These are phyloP conservation scores for Epichloe baconii DNA, from an alignment of 2,329 filamentous ascomycete species.

Conservation along the genomic window DNA sequence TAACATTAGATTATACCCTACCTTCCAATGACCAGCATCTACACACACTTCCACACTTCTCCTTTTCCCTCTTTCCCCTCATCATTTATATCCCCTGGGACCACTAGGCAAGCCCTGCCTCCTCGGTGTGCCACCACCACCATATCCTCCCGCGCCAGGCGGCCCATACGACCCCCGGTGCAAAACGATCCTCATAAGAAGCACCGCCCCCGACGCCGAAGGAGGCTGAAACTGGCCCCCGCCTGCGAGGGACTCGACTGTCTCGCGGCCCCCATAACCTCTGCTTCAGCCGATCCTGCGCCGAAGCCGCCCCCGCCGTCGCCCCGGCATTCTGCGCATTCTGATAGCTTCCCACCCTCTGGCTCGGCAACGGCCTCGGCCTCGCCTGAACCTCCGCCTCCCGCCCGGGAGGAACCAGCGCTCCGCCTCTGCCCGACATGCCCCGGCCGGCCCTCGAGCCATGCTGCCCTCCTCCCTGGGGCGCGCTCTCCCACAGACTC, in stretches of 20 bases:
- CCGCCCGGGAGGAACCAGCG: slow-evolving; percentile 1
- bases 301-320: slow-evolving; percentile 34
- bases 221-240: slow-evolving; percentile 35
- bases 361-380: slow-evolving; percentile 55
- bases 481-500: slow-evolving; percentile 43
- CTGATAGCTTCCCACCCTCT: slow-evolving; percentile 65
- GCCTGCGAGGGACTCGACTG: slow-evolving; percentile 39
- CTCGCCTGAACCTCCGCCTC: slow-evolving; percentile 20
- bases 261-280: slow-evolving; percentile 53
- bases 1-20: background rate
- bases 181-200: slow-evolving; percentile 33
- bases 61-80: background rate
- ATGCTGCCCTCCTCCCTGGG: slow-evolving; percentile 17
- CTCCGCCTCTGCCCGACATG: slow-evolving; percentile 4
- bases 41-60: background rate
- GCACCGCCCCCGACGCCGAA: slow-evolving; percentile 9
- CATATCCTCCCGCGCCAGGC: slow-evolving; percentile 22
- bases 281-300: slow-evolving; percentile 73
- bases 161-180: slow-evolving; percentile 31
- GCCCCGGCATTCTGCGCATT: slow-evolving; percentile 31
- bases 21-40: background rate
- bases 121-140: slow-evolving; percentile 19
- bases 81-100: slow-evolving; percentile 27
- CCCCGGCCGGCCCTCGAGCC: slow-evolving; percentile 32
- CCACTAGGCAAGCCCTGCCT: slow-evolving; percentile 32